phyloP scores from a whole-genome alignment of 306 rosid species.

The Trifolium dubium region DNA sequence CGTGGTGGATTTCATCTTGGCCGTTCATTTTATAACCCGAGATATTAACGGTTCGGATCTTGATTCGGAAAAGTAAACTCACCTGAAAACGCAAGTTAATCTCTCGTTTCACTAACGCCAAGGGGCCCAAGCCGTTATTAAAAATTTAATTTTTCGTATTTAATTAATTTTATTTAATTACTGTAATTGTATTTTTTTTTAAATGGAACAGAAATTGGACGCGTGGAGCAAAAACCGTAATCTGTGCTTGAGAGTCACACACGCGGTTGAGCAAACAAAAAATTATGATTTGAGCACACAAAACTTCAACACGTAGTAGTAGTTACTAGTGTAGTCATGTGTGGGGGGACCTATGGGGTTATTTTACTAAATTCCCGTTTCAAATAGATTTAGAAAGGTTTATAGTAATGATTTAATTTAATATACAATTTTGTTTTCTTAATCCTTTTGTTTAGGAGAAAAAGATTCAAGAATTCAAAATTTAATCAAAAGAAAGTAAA shows the following conservation, averaged over 20 bases:
- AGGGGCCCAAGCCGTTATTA: slow-evolving; percentile 41
- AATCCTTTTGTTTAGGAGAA: no score
- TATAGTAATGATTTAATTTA: background rate
- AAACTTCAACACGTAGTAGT: slow-evolving; percentile 46
- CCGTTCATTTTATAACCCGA: slow-evolving; percentile 41
- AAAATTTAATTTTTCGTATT: background rate
- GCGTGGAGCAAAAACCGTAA: slow-evolving; percentile 39
- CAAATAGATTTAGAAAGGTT: background rate
- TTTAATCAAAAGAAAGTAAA: no score
- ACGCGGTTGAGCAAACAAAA: slow-evolving; percentile 16
- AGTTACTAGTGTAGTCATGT: no score
- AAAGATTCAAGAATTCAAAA: no score
- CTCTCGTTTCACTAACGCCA: slow-evolving; percentile 27
- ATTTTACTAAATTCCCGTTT: background rate
- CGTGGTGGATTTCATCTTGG: slow-evolving; percentile 40
- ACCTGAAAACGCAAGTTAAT: background rate
- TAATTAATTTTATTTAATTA: background rate
- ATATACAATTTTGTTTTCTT: no score
- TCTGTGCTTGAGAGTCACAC: slow-evolving; percentile 30
- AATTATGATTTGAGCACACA: background rate
- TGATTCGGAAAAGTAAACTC: background rate
- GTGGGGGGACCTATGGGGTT: slow-evolving; percentile 17
- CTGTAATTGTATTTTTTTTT: no score
- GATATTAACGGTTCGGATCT: background rate
- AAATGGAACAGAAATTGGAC: background rate